phyloP scores from a whole-genome alignment of 148 eudicot species.

The Dianthus caryophyllus region DNA sequence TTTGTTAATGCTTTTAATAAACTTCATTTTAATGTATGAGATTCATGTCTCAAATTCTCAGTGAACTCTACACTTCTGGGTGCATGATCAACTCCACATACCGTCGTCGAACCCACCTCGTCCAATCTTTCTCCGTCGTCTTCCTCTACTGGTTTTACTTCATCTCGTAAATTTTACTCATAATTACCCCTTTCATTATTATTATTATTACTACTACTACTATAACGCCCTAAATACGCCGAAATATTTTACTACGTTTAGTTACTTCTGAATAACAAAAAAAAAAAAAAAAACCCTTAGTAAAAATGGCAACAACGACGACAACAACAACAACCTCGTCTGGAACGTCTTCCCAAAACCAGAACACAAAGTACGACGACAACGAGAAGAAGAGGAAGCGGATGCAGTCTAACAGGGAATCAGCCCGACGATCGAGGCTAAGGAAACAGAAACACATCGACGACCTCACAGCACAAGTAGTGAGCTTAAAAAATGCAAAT shows the following conservation, averaged over 20 bases:
- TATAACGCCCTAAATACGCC: not conserved
- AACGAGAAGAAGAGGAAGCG: slow-evolving; percentile 68
- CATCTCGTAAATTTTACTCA: slow-evolving; percentile 51
- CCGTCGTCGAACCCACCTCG: slow-evolving; percentile 81
- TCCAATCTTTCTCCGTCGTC: slow-evolving; percentile 95
- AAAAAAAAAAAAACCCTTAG: not conserved
- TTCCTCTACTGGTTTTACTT: slow-evolving; percentile 90
- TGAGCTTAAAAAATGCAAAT: slow-evolving; percentile 40
- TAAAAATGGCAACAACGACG: slow-evolving; percentile 52
- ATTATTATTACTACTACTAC: not conserved
- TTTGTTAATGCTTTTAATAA: slow-evolving; percentile 41
- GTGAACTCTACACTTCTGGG: slow-evolving; percentile 76
- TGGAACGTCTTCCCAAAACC: slow-evolving; percentile 30
- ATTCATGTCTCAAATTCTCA: slow-evolving; percentile 84
- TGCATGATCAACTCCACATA: slow-evolving; percentile 86
- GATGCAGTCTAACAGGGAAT: slow-evolving; percentile 70
- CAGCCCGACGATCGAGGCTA: slow-evolving; percentile 68
- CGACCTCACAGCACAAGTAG: slow-evolving; percentile 45
- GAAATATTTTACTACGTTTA: too few species aligned
- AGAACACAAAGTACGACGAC: slow-evolving; percentile 31
- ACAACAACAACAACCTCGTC: slow-evolving; percentile 42
- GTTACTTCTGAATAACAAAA: too few species aligned
- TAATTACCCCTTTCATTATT: not conserved
- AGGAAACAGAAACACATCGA: slow-evolving; percentile 68
- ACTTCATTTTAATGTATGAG: slow-evolving; percentile 61